Evolutionary conservation across 2,329 filamentous ascomycete species (phyloP), one percentile per base, ranked within the genome.

Genomic region (Thielaviopsis populi): DNA sequence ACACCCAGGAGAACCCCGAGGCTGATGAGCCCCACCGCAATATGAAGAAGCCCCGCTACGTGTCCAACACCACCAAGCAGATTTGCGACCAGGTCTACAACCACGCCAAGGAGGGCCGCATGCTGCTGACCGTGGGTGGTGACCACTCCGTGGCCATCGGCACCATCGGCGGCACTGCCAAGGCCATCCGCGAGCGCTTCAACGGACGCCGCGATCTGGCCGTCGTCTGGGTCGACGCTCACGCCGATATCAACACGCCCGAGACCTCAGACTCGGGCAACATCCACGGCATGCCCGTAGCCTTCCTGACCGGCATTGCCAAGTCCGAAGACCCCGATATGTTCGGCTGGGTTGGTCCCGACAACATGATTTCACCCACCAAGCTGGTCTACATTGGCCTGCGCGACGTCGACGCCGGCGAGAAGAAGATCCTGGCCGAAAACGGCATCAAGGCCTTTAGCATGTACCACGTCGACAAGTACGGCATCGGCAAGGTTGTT

Each of bases 341-440:
- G 66, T 97, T 99, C 76, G 91, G 91, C 65, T 99, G 94, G 94
- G 74, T 99, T 68, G 76, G 84, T 71, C 81, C 88, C 17, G 86
- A 90, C 66, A 83, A 89, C 75, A 75, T 78, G 69, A 71, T 85
- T 64, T 92, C 81, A 74, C 75, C 86, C 64, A 86, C 83, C 74
- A 97, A 97, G 79, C 79, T 99, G 66, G 94, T 99, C 41, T 99
- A 99, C 76, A 99, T 99, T 73, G 94, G 91, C 40, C 79, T 99
- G 70, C 82, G 94, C 50, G 94, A 97, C 72, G 91, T 97, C 37
- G 94, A 99, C 73, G 75, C 82, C n/a, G 89, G 85, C 50, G 94
- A 99, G 84, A 97, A 96, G 86, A 83, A 85, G 77, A 89, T 96
- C 67, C 78, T 99, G 68, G 82, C 86, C 65, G 89, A 97, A 68